These are phyloP conservation scores for Lachnellula hyalina DNA, from an alignment of 2,329 filamentous ascomycete species.

Conservation along the genomic window DNA sequence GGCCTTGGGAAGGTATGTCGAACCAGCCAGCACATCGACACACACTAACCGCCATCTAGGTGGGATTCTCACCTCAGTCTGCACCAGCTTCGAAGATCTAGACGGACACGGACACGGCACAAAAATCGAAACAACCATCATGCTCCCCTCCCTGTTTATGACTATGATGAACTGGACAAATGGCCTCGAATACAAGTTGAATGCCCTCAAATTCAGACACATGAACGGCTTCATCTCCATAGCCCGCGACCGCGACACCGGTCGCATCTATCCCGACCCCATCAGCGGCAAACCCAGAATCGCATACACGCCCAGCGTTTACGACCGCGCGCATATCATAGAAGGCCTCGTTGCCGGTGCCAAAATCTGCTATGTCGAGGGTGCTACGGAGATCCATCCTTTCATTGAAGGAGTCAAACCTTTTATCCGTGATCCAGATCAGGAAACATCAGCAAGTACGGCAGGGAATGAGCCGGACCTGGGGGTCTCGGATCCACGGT, in stretches of 20 bases:
- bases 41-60: constrained; percentile 28
- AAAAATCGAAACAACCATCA: constrained; percentile 72
- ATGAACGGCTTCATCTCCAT: constrained; percentile 70
- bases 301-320: constrained; percentile 63
- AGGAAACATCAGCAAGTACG: not conserved
- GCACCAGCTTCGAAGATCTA: constrained; percentile 72
- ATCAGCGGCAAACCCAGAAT: constrained; percentile 59
- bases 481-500: constrained; percentile 53
- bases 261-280: constrained; percentile 68
- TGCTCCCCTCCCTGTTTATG: constrained; percentile 64
- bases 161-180: constrained; percentile 60
- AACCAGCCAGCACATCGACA: not conserved
- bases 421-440: constrained; percentile 41
- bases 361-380: constrained; percentile 72
- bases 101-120: constrained; percentile 75
- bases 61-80: constrained; percentile 72
- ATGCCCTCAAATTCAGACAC: constrained; percentile 61
- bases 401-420: constrained; percentile 56
- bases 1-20: constrained; percentile 53
- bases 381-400: constrained; percentile 74
- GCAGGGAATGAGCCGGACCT: constrained; percentile 11
- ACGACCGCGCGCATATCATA: constrained; percentile 67
- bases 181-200: constrained; percentile 68
- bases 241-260: constrained; percentile 69
- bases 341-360: constrained; percentile 67